Conservation (phyloP, 2,329 filamentous ascomycete genomes). For the Diaporthe velutina region DNA sequence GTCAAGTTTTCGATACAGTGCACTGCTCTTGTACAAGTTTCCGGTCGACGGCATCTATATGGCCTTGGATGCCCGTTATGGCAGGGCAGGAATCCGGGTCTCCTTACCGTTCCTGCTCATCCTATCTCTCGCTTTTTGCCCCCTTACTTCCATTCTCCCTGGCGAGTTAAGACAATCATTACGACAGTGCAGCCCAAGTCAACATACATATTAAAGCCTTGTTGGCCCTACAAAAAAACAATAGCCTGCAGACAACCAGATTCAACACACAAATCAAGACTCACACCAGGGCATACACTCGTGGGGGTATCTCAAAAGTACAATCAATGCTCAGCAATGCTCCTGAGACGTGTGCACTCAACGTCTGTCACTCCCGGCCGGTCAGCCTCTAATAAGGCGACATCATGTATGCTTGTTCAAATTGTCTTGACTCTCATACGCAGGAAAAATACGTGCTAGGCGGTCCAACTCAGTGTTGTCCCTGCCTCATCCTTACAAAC, state of each 20-base stretch:
- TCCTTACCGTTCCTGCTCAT: neutral
- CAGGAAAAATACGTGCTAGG: neutral
- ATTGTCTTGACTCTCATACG: neutral
- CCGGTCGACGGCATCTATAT: neutral
- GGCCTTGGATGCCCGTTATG: neutral
- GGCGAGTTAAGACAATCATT: neutral
- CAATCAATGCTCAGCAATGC: conserved; percentile 22
- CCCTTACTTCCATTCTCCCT: neutral
- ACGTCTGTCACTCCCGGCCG: conserved; percentile 25
- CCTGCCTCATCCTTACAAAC: neutral
- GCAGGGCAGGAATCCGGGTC: neutral
- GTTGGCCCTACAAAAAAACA: neutral
- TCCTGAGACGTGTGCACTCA: conserved; percentile 5
- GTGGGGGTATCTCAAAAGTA: conserved; percentile 42
- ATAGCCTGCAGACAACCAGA: neutral
- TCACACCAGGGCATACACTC: conserved; percentile 29
- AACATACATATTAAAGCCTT: neutral
- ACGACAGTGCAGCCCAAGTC: neutral
- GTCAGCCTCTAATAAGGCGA: conserved; percentile 33
- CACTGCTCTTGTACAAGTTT: neutral
- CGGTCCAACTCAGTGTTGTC: neutral
- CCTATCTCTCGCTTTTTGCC: neutral
- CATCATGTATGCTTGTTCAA: conserved; percentile 32
- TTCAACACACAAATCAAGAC: neutral
- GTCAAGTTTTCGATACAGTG: neutral